A percentile compares a stretch with the other conserved stretches of the same genome.
These are phyloP conservation scores for Paramecium primaurelia DNA, from an alignment of 73 alveolate species.

Conservation along the genomic window DNA sequence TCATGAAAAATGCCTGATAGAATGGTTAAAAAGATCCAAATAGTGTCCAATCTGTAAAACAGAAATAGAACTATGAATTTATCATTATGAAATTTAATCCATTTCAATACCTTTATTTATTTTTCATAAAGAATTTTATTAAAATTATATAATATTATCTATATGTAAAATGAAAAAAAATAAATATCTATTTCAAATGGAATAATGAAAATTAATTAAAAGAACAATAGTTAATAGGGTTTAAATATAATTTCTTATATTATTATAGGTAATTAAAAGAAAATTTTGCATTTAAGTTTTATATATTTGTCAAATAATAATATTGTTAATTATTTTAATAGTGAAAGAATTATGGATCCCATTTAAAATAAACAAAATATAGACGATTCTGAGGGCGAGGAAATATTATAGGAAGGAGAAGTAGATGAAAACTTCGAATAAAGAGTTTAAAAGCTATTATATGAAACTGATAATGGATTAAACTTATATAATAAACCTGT, in stretches of 20 bases:
- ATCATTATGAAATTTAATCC: background rate
- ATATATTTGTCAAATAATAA: background rate
- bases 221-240: too few relatives aligned
- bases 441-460: constrained; percentile 20
- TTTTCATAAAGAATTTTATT: too few relatives aligned
- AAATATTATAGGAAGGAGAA: background rate
- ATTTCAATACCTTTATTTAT: too few relatives aligned
- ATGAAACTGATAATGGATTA: constrained; percentile 11
- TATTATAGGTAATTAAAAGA: background rate
- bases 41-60: background rate
- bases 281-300: too few relatives aligned
- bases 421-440: constrained; percentile 5
- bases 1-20: background rate
- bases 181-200: too few relatives aligned
- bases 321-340: background rate
- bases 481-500: background rate
- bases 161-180: too few relatives aligned
- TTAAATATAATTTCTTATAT: background rate
- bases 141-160: too few relatives aligned
- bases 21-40: background rate
- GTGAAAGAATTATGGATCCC: constrained; percentile 9
- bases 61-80: background rate
- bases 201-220: too few relatives aligned
- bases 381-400: background rate
- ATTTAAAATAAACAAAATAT: background rate